A percentile compares a stretch with the other conserved stretches of the same genome.
These are phyloP conservation scores for Fusarium veterinarium DNA, from an alignment of 2,329 filamentous ascomycete species.

Conservation along the genomic window DNA sequence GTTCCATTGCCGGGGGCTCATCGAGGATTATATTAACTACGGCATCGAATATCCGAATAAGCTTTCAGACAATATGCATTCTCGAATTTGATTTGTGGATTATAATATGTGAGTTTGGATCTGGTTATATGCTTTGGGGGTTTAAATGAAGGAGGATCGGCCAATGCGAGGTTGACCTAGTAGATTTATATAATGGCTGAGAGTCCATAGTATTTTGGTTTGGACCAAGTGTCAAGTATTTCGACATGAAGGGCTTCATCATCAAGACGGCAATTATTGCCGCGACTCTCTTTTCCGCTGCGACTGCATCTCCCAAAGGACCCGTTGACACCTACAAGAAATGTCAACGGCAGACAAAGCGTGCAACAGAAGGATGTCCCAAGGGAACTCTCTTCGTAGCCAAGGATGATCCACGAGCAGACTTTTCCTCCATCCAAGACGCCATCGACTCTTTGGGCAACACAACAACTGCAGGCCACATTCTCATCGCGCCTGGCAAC, in stretches of 20 bases:
- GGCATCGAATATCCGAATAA: constrained; percentile 12
- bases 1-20: not conserved
- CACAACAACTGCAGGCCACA: constrained; percentile 46
- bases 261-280: not conserved
- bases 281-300: not conserved
- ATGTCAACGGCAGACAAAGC: constrained; percentile 31
- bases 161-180: not conserved
- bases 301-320: not conserved
- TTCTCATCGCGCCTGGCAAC: constrained; percentile 69
- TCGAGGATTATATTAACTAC: not conserved
- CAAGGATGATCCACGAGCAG: constrained; percentile 48
- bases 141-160: not conserved
- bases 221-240: not conserved
- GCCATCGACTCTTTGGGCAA: constrained; percentile 55
- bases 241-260: constrained; percentile 7
- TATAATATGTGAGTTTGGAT: not conserved
- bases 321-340: constrained; percentile 37
- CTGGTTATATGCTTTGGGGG: not conserved
- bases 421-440: constrained; percentile 54
- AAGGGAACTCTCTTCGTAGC: constrained; percentile 56
- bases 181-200: not conserved
- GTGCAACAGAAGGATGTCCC: constrained; percentile 51
- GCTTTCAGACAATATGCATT: not conserved
- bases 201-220: not conserved
- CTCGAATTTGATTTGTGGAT: constrained; percentile 20